phyloP scores from a whole-genome alignment of 441 rosid genomes.

The Arabidopsis lyrata region DNA sequence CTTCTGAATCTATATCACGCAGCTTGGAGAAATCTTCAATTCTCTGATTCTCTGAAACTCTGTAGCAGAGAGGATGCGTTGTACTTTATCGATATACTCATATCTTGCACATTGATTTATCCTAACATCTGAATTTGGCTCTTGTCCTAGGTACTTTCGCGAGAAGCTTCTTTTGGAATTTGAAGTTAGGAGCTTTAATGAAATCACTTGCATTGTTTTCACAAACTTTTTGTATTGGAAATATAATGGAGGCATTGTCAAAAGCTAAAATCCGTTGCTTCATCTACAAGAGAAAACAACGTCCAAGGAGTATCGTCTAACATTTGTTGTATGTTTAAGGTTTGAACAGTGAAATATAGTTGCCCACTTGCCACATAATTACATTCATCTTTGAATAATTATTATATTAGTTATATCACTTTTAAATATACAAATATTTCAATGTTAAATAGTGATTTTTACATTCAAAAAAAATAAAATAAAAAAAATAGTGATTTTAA shows the following conservation, averaged over 20 bases:
- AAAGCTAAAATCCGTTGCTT: slow-evolving; percentile 32
- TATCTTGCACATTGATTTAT: too few relatives aligned
- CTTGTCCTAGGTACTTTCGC: slow-evolving; percentile 28
- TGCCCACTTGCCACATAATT: neutral
- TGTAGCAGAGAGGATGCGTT: too few relatives aligned
- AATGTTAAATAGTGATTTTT: neutral
- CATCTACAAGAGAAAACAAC: slow-evolving; percentile 13
- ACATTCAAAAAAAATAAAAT: too few relatives aligned
- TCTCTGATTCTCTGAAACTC: too few relatives aligned
- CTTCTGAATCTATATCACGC: too few relatives aligned
- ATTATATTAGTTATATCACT: slow-evolving; percentile 9
- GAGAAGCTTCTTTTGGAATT: slow-evolving; percentile 36
- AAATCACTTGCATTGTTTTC: slow-evolving; percentile 39
- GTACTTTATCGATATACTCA: too few relatives aligned
- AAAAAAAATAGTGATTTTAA: too few relatives aligned
- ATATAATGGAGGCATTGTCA: slow-evolving; percentile 16
- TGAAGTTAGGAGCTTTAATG: slow-evolving; percentile 16
- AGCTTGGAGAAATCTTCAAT: too few relatives aligned
- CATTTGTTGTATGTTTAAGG: slow-evolving; percentile 28
- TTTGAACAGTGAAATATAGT: slow-evolving; percentile 30
- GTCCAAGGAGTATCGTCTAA: neutral
- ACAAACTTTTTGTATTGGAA: slow-evolving; percentile 37
- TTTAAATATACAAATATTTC: slow-evolving; percentile 10
- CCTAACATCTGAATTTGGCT: too few relatives aligned
- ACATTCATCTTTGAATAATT: neutral